These are phyloP conservation scores for Fraxinus ornus DNA, from an alignment of 305 asterid species.

Conservation along the genomic window DNA sequence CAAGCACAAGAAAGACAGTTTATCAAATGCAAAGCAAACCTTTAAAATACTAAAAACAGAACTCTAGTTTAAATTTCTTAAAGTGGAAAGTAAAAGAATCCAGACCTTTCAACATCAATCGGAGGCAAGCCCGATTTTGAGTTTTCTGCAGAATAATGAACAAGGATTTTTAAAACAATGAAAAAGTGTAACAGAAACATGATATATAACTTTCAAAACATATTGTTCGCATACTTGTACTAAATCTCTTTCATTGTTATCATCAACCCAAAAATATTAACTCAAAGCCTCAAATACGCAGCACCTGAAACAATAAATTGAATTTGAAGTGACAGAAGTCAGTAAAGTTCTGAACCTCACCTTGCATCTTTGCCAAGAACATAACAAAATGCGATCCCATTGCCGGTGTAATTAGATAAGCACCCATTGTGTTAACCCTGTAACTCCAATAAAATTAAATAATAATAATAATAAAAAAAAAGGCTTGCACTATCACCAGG, in stretches of 20 bases:
- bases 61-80: neutral
- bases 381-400: conserved; percentile 87
- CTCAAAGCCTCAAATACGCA: neutral
- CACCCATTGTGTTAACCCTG: conserved; percentile 79
- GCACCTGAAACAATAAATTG: conserved; percentile 4
- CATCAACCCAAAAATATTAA: conserved; percentile 3
- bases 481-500: conserved; percentile 11
- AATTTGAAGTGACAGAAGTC: neutral
- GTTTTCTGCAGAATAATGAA: conserved; percentile 47
- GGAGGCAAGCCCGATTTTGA: conserved; percentile 79
- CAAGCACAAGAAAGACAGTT: conserved; percentile 18
- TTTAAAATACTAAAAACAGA: neutral
- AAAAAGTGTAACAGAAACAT: neutral
- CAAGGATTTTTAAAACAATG: neutral
- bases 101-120: conserved; percentile 78
- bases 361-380: conserved; percentile 97
- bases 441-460: conserved; percentile 8
- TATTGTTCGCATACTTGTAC: neutral
- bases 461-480: neutral
- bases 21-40: conserved; percentile 16
- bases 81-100: neutral
- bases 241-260: neutral
- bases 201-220: neutral
- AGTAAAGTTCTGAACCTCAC: conserved; percentile 30
- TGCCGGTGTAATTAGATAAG: conserved; percentile 78